Evolutionary conservation across 805 yeast genomes (phyloP).

Genomic region (Metschnikowia koreensis): DNA sequence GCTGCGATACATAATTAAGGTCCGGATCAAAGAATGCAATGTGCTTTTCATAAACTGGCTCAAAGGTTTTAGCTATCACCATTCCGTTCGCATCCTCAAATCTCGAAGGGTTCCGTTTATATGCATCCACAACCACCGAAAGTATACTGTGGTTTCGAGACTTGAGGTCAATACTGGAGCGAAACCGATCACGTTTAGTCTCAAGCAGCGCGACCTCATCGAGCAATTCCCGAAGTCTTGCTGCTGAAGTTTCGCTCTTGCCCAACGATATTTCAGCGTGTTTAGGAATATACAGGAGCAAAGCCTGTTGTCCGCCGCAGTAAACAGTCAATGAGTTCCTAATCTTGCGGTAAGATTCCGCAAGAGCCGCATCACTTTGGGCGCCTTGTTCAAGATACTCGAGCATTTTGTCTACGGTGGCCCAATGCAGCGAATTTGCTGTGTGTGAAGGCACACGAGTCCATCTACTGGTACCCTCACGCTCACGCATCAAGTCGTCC

Average conservation of each 20-base stretch:
- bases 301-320: conserved; percentile 36
- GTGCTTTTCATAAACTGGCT: conserved; percentile 40
- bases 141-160: conserved; percentile 48
- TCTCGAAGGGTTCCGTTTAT: conserved; percentile 25
- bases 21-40: conserved; percentile 50
- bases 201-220: conserved; percentile 31
- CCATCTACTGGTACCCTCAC: conserved; percentile 59
- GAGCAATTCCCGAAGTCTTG: conserved; percentile 36
- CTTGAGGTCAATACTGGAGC: conserved; percentile 44
- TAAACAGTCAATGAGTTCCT: conserved; percentile 45
- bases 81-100: conserved; percentile 18
- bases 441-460: conserved; percentile 44
- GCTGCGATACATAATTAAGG: conserved; percentile 42
- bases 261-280: conserved; percentile 35
- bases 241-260: conserved; percentile 29
- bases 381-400: conserved; percentile 55
- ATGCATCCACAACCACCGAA: conserved; percentile 52
- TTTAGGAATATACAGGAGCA: conserved; percentile 40
- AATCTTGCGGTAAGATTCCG: conserved; percentile 46
- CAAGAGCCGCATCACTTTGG: conserved; percentile 57
- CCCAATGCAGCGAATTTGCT: conserved; percentile 40
- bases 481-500: conserved; percentile 49
- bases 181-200: conserved; percentile 36
- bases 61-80: conserved; percentile 32
- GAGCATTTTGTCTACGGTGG: conserved; percentile 44